These are phyloP conservation scores for Daldinia eschscholtzii DNA, from an alignment of 2,329 filamentous ascomycete genomes.

Conservation along the genomic window DNA sequence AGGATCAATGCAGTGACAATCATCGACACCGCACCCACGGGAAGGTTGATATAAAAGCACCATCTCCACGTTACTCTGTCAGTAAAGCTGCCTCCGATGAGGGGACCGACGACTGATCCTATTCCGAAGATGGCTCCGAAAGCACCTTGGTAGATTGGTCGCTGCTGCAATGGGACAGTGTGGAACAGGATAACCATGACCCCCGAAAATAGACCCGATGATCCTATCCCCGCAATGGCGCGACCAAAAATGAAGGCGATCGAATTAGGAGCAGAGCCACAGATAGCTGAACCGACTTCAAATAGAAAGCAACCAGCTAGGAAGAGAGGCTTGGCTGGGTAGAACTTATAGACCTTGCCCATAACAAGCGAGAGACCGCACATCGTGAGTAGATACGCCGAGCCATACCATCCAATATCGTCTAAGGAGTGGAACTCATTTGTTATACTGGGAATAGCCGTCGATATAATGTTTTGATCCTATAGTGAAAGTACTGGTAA, in stretches of 20 bases:
- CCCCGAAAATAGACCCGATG: slow-evolving; percentile 53
- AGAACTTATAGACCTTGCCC: slow-evolving; percentile 48
- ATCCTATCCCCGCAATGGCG: slow-evolving; percentile 57
- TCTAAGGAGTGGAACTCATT: slow-evolving; percentile 47
- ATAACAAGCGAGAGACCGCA: slow-evolving; percentile 46
- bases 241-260: slow-evolving; percentile 52
- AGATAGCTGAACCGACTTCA: slow-evolving; percentile 49
- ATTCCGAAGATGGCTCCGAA: slow-evolving; percentile 55
- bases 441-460: slow-evolving; percentile 48
- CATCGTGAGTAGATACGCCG: slow-evolving; percentile 47
- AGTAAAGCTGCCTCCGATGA: slow-evolving; percentile 57
- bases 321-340: slow-evolving; percentile 43
- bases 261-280: slow-evolving; percentile 49
- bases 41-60: slow-evolving; percentile 59
- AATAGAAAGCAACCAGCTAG: slow-evolving; percentile 33
- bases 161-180: slow-evolving; percentile 33
- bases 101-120: slow-evolving; percentile 54
- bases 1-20: slow-evolving; percentile 50
- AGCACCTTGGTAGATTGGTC: slow-evolving; percentile 49
- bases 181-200: slow-evolving; percentile 42
- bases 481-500: slow-evolving; percentile 31
- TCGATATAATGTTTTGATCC: slow-evolving; percentile 44
- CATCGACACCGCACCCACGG: slow-evolving; percentile 49
- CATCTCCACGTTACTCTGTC: slow-evolving; percentile 56
- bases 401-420: slow-evolving; percentile 51